A percentile compares a stretch with the other conserved stretches of the same genome.
Evolutionary conservation across 2,329 filamentous ascomycete species (phyloP).

Genomic region (Fusarium sp.): DNA sequence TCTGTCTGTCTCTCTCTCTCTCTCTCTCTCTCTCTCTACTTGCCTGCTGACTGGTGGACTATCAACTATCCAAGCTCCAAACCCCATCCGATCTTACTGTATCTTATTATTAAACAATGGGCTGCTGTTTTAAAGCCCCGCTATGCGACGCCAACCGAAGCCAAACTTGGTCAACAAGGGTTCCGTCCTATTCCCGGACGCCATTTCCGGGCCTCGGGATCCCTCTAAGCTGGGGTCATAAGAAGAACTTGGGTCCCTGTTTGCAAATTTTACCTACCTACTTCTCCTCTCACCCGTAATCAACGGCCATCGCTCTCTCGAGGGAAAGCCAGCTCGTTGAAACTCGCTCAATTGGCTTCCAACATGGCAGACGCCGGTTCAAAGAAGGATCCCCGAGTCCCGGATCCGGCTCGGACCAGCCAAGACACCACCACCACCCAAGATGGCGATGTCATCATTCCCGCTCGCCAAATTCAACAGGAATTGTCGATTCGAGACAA

Average conservation of each 20-base stretch:
- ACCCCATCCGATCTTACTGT: too few species aligned
- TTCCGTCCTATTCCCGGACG: slow-evolving; percentile 35
- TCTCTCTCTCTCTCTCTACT: too few species aligned
- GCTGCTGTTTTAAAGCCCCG: slow-evolving; percentile 11
- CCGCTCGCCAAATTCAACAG: slow-evolving; percentile 19
- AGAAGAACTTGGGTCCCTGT: slow-evolving; percentile 19
- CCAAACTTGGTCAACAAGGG: slow-evolving; percentile 15
- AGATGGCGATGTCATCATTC: slow-evolving; percentile 36
- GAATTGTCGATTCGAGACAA: slow-evolving; percentile 16
- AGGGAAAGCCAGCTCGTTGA: neutral
- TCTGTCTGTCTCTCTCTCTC: too few species aligned
- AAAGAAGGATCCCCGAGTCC: slow-evolving; percentile 23
- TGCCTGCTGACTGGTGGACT: neutral
- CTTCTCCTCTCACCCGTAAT: slow-evolving; percentile 15
- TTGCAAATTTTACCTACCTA: slow-evolving; percentile 19
- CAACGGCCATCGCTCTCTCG: neutral
- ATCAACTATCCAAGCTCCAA: too few species aligned
- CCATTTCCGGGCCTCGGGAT: slow-evolving; percentile 36
- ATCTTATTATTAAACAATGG: neutral
- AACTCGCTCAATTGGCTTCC: slow-evolving; percentile 3
- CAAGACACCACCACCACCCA: slow-evolving; percentile 33
- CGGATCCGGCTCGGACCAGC: slow-evolving; percentile 22
- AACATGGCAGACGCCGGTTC: slow-evolving; percentile 30
- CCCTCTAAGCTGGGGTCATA: slow-evolving; percentile 28
- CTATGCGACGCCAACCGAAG: slow-evolving; percentile 35